These are phyloP conservation scores for Calycina herbarum DNA, from an alignment of 2,329 filamentous ascomycete species.

Conservation along the genomic window DNA sequence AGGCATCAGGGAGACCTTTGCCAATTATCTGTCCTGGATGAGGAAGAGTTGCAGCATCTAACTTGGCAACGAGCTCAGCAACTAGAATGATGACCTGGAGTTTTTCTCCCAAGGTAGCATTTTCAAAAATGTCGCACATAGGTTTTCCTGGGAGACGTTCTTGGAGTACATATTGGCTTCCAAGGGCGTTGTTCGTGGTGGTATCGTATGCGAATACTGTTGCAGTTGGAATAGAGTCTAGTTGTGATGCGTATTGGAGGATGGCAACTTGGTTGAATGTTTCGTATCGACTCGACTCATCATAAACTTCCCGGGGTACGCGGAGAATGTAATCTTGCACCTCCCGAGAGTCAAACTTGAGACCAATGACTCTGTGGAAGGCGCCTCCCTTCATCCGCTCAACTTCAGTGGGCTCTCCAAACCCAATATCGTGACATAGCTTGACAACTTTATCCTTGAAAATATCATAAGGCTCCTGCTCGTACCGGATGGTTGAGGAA, in stretches of 20 bases:
- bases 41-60: conserved; percentile 12
- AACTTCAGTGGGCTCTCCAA: conserved; percentile 17
- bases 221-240: conserved; percentile 12
- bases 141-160: conserved; percentile 16
- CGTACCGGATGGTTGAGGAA: background rate
- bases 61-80: conserved; percentile 18
- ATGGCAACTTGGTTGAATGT: conserved; percentile 22
- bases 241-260: conserved; percentile 13
- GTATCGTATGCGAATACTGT: conserved; percentile 20
- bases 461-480: conserved; percentile 22
- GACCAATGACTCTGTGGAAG: conserved; percentile 24
- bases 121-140: conserved; percentile 13
- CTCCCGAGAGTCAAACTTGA: conserved; percentile 13
- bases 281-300: conserved; percentile 7
- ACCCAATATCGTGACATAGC: conserved; percentile 24
- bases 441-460: conserved; percentile 22
- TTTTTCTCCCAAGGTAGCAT: conserved; percentile 19
- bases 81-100: conserved; percentile 18
- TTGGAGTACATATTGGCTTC: conserved; percentile 21
- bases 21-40: conserved; percentile 16
- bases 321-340: conserved; percentile 21
- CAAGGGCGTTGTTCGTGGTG: conserved; percentile 23
- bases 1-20: background rate
- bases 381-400: conserved; percentile 24
- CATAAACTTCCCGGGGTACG: conserved; percentile 18